Conservation (phyloP, 495 filamentous ascomycete species). For the Rostrohypoxylon terebratum region DNA sequence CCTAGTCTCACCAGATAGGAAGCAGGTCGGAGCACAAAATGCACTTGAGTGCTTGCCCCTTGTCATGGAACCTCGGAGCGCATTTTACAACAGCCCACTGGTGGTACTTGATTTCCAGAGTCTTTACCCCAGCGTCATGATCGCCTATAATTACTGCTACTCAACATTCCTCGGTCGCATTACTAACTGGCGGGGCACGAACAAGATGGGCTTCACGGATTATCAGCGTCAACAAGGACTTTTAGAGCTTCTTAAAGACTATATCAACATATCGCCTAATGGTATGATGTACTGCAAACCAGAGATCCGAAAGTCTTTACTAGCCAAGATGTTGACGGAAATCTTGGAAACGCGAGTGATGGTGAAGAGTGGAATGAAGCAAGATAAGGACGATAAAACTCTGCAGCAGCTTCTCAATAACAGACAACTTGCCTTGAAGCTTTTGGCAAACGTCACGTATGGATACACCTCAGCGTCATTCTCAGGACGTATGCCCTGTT, state of each 20-base stretch:
- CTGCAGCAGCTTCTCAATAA: conserved; percentile 93
- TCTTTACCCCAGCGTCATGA: conserved; percentile 97
- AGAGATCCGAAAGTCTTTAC: conserved; percentile 84
- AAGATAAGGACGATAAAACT: conserved; percentile 88
- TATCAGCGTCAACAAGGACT: conserved; percentile 80
- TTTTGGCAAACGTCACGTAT: conserved; percentile 98
- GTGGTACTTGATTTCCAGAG: conserved; percentile 96
- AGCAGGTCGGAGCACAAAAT: conserved; percentile 94
- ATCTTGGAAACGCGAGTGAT: conserved; percentile 97
- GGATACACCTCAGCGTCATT: conserved; percentile 97
- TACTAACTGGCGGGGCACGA: conserved; percentile 83
- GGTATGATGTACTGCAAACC: conserved; percentile 95
- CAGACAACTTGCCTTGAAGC: conserved; percentile 92
- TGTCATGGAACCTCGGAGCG: conserved; percentile 97
- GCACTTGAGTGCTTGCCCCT: conserved; percentile 94
- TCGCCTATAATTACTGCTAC: conserved; percentile 99
- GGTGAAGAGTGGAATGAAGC: conserved; percentile 98
- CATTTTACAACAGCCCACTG: conserved; percentile 90
- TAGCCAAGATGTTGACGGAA: conserved; percentile 96
- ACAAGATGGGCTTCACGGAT: conserved; percentile 94
- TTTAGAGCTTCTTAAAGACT: conserved; percentile 80
- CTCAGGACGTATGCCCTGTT: conserved; percentile 96
- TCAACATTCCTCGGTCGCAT: conserved; percentile 94
- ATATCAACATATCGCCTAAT: conserved; percentile 95
- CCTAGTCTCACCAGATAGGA: conserved; percentile 86